Base-by-base conservation (phyloP, 148 eudicot genomes). In the Linanthus parryae region DNA sequence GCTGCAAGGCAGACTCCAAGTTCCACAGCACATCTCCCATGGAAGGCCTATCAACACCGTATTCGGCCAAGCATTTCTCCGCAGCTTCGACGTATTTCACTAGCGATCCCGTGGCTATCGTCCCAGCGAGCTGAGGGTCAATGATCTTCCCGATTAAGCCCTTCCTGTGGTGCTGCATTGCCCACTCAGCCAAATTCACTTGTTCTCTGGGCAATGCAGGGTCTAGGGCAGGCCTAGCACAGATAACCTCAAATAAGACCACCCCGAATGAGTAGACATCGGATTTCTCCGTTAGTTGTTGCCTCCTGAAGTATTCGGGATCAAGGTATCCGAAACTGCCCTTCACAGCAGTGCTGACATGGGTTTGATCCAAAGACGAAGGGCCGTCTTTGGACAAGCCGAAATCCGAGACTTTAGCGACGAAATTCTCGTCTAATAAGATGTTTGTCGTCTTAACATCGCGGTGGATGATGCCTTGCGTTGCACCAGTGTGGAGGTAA, bases 11-110 rank as follows among this genome's bases (percentile, higher is more conserved):
- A 37, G 64, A 82, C 71, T 82, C 88, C 36, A 78, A 58, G 50
- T 78, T 73, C 88, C 88, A 82, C 51, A 75, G 49, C 41, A 82
- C 88, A 41, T 82, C 84, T 31, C 84, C 88, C 81, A 78, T 78
- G 0, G 88, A 78, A 18, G 84, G 84, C 67, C 88, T 75, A 20
- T 78, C 88, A 12, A 75, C 76, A 2, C 81, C 88, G 40, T 70
- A 64, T 35, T 82, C 88, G 0, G 78, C 76, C 74, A 82, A 53
- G 24, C 88, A 82, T 44, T 82, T 82, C 76, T 82, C 88, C 0
- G 84, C 84, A 10, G 84, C 79, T 54, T 82, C 88, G 1, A 69
- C 58, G 13, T 57, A 82, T 57, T 82, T 78, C 61, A 61, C 75
- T 30, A 78, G 25, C 2, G 82, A 78, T 4, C 56, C 68, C 0